Evolutionary conservation across 805 yeast species (phyloP), one percentile per base, ranked within the genome.

Genomic region (Phaffomyces antillensis): DNA sequence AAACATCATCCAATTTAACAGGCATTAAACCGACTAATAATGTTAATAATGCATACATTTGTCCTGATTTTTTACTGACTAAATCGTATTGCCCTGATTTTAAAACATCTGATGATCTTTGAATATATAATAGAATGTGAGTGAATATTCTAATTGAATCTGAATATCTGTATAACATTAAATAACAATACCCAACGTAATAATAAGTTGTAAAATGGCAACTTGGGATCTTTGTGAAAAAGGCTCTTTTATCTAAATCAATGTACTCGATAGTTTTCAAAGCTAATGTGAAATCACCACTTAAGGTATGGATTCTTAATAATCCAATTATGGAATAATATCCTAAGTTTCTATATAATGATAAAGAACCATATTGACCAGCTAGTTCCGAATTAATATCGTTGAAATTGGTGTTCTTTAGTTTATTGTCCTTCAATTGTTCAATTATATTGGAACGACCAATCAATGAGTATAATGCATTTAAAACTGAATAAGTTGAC

Each of bases 151-250:
- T 71, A 60, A 72, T 71, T 25, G 77, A 76, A 49, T 73, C 77
- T 9, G 75, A 62, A 56, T 72, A 73, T 51, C 77, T 62, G 49
- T 72, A 68, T 52, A 72, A 58, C 77, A 73, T 73, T 55, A 73
- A 55, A 60, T 72, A 72, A 55, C 76, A 68, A 61, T 68, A 71
- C 2, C 77, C 77, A 37, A 71, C 75, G 50, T 73, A 73, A 61
- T 73, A 73, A 59, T 73, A 73, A 41, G 74, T 71, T 32, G 75
- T 69, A 60, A 71, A 71, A 55, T 73, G 77, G 37, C 73, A 72
- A 24, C 75, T 72, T 39, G 76, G 70, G 38, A 73, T 71, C 47
- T 67, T 64, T 16, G 75, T 65, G 57, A 70, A 70, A 51, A 69
- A 65, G n/a, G 73, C 71, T 53, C 63, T 68, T 59, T 72, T 73